Evolutionary conservation across 2,329 filamentous ascomycete species (phyloP).

Genomic region (Penicillium paneum): DNA sequence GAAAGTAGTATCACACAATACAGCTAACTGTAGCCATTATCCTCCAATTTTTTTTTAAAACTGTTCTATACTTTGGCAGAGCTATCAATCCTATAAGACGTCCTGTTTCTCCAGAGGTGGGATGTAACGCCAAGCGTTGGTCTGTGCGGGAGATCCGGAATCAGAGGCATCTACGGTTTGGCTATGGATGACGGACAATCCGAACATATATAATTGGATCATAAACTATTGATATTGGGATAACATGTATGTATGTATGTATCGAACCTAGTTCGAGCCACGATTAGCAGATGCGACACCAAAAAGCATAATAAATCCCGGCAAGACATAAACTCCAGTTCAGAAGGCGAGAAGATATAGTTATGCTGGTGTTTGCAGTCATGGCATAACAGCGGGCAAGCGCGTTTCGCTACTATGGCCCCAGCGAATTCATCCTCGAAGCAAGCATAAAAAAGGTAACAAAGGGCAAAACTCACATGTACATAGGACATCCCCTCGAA

Average conservation of each 20-base stretch:
- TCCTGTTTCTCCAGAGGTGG: slow-evolving; percentile 6
- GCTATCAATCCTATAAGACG: background rate
- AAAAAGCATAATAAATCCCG: background rate
- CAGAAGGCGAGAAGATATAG: slow-evolving; percentile 62
- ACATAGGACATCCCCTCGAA: slow-evolving; percentile 11
- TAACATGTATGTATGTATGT: slow-evolving; percentile 6
- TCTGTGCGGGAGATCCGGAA: slow-evolving; percentile 24
- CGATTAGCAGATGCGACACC: slow-evolving; percentile 9
- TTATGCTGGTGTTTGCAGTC: slow-evolving; percentile 62
- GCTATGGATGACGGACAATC: background rate
- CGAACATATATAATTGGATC: background rate
- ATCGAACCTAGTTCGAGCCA: background rate
- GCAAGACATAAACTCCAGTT: slow-evolving; percentile 29
- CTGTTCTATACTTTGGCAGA: background rate
- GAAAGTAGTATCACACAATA: background rate
- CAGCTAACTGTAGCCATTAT: background rate
- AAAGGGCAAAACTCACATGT: slow-evolving; percentile 21
- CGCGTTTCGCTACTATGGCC: slow-evolving; percentile 50
- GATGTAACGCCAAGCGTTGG: slow-evolving; percentile 37
- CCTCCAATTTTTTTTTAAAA: background rate
- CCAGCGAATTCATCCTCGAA: slow-evolving; percentile 47
- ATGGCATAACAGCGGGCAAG: slow-evolving; percentile 40
- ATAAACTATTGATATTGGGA: slow-evolving; percentile 1
- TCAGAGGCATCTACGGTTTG: background rate
- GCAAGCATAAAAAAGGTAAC: background rate